Conservation (phyloP, 1,139 yeast genomes). For the Diutina rugosa region DNA sequence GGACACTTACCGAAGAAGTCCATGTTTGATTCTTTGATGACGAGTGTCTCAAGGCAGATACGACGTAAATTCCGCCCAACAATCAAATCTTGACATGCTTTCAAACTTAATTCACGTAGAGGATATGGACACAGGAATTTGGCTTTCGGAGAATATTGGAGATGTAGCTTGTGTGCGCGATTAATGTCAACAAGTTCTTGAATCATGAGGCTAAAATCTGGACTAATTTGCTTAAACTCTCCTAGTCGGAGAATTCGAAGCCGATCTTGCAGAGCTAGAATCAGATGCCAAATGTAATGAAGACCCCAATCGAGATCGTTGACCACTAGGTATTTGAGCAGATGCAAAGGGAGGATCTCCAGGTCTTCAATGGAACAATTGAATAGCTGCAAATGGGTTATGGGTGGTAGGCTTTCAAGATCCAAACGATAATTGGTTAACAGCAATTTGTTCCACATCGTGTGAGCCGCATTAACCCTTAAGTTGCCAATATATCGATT, state of each 20-base stretch:
- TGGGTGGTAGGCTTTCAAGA: neutral
- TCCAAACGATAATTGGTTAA: neutral
- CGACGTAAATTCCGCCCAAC: neutral
- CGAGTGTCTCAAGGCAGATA: neutral
- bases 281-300: slow-evolving; percentile 1
- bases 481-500: neutral
- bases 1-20: neutral
- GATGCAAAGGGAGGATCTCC: neutral
- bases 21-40: neutral
- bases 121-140: neutral
- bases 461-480: neutral
- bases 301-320: neutral
- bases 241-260: neutral
- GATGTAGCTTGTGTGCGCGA: neutral
- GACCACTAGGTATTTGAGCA: neutral
- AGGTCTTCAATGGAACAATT: neutral
- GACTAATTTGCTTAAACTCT: neutral
- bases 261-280: neutral
- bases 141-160: neutral
- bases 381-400: neutral
- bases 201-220: neutral
- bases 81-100: neutral
- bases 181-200: neutral
- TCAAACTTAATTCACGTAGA: neutral
- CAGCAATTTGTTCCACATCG: neutral